Base-by-base conservation (phyloP, 495 filamentous ascomycete species). In the Thozetella sp. region DNA sequence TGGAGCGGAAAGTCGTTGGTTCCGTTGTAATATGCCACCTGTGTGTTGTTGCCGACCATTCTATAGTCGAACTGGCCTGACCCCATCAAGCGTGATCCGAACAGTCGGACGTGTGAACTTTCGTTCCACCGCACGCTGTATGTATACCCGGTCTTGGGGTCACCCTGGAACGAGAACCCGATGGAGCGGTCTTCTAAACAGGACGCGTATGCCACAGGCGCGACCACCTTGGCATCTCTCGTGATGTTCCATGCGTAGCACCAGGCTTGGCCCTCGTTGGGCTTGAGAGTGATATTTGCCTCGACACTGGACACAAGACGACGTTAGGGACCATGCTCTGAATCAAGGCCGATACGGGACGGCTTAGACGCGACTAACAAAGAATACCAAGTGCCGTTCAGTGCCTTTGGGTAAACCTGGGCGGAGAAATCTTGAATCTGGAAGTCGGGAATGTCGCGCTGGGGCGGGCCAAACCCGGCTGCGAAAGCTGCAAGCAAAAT, bases 201-300 rank as follows among this genome's bases (percentile, higher is more conserved):
- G 11, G 43, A 48, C 20, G 43, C 20, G n/a, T 48, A 15, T 10
- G 9, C n/a, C 11, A 48, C n/a, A 10, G 43, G 43, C 11, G 43
- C 6, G 43, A 48, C n/a, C n/a, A 48, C 10, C 43, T 20, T 48
- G 43, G 43, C 12, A 20, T 48, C 43, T 10, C 11, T 48, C 10
- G 43, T 48, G n/a, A n/a, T n/a, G n/a, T 19, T 48, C 43, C 43
- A 48, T 3, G 43, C 43, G n/a, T 48, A 48, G 43, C 43, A 48
- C 43, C 43, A 48, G 6, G 43, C 43, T 48, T 48, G 43, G 9
- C 43, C 43, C n/a, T 48, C 43, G 43, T 48, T 20, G 3, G 43
- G 43, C 43, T 48, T 48, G 43, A 48, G 43, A n/a, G 43, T 48
- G n/a, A 48, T 48, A n/a, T 48, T 48, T 10, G 43, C 43, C 20